Conservation (phyloP, 257 asterid genomes). For the Nicotiana tomentosiformis region DNA sequence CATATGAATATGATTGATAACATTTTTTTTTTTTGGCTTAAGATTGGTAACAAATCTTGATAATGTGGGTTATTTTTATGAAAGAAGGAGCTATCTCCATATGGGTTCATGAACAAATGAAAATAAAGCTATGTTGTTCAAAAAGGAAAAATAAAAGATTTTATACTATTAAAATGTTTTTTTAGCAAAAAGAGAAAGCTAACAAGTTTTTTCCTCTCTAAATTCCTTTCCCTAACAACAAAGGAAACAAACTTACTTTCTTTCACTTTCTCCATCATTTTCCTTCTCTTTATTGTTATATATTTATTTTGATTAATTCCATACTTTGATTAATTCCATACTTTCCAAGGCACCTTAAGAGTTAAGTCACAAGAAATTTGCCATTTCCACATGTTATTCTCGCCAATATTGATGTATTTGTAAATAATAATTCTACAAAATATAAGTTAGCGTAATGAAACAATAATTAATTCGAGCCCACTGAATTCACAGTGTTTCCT, state of each 20-base stretch:
- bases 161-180: too few species aligned
- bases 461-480: too few species aligned
- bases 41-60: too few species aligned
- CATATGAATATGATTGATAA: not conserved
- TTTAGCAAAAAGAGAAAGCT: not conserved
- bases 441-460: too few species aligned
- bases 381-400: too few species aligned
- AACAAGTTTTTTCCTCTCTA: not conserved
- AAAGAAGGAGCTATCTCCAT: too few species aligned
- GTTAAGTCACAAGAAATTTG: constrained; percentile 9
- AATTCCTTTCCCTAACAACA: not conserved
- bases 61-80: too few species aligned
- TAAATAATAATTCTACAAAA: too few species aligned
- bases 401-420: too few species aligned
- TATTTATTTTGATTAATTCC: not conserved
- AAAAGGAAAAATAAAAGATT: not conserved
- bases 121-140: not conserved
- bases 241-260: not conserved
- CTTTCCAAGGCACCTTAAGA: not conserved
- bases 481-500: too few species aligned
- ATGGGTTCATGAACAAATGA: not conserved
- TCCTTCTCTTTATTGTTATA: not conserved
- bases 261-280: not conserved
- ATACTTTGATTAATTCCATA: not conserved
- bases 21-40: too few species aligned